Conservation (phyloP, 1,284 basidiomycete genomes). For the Apiotrichum mycotoxinovorans region DNA sequence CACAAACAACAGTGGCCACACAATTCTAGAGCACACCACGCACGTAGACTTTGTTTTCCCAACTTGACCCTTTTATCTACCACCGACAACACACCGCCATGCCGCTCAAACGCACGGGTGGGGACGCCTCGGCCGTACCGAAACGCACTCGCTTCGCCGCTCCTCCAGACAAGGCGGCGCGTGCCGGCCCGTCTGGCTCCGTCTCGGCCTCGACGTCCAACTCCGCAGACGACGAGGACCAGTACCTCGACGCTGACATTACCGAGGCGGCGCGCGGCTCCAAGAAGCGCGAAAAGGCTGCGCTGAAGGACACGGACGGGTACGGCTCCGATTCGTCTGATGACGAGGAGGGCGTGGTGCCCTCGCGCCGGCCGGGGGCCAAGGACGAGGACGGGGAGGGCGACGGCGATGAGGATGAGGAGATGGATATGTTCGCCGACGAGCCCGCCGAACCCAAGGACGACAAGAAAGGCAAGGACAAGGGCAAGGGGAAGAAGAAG, state of each 20-base stretch:
- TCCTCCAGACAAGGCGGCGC: constrained; percentile 47
- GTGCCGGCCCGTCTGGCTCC: constrained; percentile 9
- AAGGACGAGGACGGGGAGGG: constrained; percentile 56
- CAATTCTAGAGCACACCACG: background rate
- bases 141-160: constrained; percentile 81
- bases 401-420: constrained; percentile 34
- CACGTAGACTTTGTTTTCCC: background rate
- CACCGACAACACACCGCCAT: constrained; percentile 14
- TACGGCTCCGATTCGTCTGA: constrained; percentile 86
- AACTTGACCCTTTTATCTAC: background rate
- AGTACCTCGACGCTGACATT: constrained; percentile 45
- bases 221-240: constrained; percentile 7
- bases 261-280: constrained; percentile 29
- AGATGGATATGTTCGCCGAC: constrained; percentile 77
- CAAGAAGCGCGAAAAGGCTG: constrained; percentile 65
- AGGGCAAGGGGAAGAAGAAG: constrained; percentile 51
- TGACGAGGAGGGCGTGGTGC: constrained; percentile 83
- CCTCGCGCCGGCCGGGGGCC: constrained; percentile 54
- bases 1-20: no score
- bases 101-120: constrained; percentile 38
- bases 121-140: constrained; percentile 23
- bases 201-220: no score
- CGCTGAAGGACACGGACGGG: constrained; percentile 70
- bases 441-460: constrained; percentile 21
- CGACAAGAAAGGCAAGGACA: constrained; percentile 38